Percentiles rank a stretch among this genome's conserved stretches.
These are phyloP conservation scores for Tetrastigma voinierianum DNA, from an alignment of 164 flowering plant genomes.

Conservation along the genomic window DNA sequence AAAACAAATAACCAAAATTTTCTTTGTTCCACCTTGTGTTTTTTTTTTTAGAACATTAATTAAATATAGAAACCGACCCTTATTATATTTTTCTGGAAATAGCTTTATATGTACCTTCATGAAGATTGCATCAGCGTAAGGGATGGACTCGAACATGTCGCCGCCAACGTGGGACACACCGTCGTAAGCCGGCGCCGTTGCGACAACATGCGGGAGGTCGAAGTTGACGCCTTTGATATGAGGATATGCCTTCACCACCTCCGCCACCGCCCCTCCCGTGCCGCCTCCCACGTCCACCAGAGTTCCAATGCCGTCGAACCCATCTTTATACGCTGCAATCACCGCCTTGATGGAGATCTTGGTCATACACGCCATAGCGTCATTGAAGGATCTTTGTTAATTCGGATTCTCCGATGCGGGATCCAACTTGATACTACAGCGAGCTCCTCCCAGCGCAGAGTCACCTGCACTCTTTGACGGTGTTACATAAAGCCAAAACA, in stretches of 20 bases:
- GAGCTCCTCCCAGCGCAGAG: conserved; percentile 36
- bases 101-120: no score
- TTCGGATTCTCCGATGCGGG: conserved; percentile 22
- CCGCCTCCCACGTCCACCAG: conserved; percentile 60
- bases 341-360: conserved; percentile 22
- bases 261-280: conserved; percentile 21
- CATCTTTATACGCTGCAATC: conserved; percentile 27
- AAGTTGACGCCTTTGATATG: neutral
- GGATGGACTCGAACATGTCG: no score
- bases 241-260: conserved; percentile 10
- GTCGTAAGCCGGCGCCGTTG: no score
- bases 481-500: conserved; percentile 25
- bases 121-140: no score
- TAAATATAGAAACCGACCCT: no score
- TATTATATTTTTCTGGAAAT: no score
- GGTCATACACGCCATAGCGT: conserved; percentile 32
- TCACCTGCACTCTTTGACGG: conserved; percentile 33
- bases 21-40: no score
- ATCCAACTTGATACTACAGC: conserved; percentile 33
- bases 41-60: no score
- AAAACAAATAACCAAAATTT: no score
- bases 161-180: no score
- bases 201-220: no score
- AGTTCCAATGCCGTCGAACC: conserved; percentile 29
- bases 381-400: conserved; percentile 31